Evolutionary conservation across 345 rosid species (phyloP).

Genomic region (Bruguiera parviflora): DNA sequence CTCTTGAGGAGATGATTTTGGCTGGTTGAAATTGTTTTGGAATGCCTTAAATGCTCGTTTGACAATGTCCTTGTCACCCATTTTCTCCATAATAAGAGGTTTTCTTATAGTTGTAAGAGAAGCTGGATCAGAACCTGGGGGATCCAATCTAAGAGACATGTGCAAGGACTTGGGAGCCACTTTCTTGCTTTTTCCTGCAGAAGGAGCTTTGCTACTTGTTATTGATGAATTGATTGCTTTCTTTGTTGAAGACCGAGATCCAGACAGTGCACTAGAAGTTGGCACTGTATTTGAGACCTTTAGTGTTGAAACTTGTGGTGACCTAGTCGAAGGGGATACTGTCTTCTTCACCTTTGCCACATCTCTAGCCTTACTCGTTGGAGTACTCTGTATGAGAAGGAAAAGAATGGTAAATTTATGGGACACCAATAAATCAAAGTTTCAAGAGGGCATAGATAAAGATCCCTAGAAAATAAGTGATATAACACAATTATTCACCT

Average conservation of each 20-base stretch:
- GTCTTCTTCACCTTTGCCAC: slow-evolving; percentile 28
- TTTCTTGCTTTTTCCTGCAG: slow-evolving; percentile 44
- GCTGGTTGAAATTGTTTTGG: slow-evolving; percentile 49
- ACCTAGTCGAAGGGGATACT: slow-evolving; percentile 31
- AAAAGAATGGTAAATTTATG: slow-evolving; percentile 7
- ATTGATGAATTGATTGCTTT: slow-evolving; percentile 30
- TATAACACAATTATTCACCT: slow-evolving; percentile 39
- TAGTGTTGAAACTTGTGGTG: slow-evolving; percentile 44
- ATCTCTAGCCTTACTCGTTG: slow-evolving; percentile 31
- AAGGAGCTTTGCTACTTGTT: slow-evolving; percentile 36
- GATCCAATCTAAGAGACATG: slow-evolving; percentile 55
- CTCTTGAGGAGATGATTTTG: slow-evolving; percentile 40
- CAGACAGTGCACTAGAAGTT: slow-evolving; percentile 29
- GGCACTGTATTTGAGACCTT: slow-evolving; percentile 50
- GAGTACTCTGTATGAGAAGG: slow-evolving; percentile 35
- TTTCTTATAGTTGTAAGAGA: slow-evolving; percentile 45
- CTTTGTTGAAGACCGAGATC: slow-evolving; percentile 41
- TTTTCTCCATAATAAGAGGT: slow-evolving; percentile 78
- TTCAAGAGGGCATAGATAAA: background rate
- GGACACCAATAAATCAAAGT: slow-evolving; percentile 4
- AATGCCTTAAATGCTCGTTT: slow-evolving; percentile 82
- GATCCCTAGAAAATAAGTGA: background rate
- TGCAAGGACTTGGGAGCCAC: slow-evolving; percentile 70
- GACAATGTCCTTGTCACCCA: slow-evolving; percentile 92
- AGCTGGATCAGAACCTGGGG: slow-evolving; percentile 38